A percentile compares a stretch with the other conserved stretches of the same genome.
These are phyloP conservation scores for Eucalyptus cloeziana DNA, from an alignment of 345 rosid genomes.

Conservation along the genomic window DNA sequence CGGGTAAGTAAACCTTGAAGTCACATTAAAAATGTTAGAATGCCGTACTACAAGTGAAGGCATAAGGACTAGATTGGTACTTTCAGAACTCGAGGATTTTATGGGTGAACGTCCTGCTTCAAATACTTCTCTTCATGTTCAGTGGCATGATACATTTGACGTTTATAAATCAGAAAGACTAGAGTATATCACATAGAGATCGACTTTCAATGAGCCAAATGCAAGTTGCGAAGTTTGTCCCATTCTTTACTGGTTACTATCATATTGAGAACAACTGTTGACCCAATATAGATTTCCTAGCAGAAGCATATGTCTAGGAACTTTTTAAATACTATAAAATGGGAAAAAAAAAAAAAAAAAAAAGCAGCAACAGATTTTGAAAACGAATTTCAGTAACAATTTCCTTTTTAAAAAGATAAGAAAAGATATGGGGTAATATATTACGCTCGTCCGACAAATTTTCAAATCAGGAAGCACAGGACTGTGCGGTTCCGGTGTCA, in stretches of 20 bases:
- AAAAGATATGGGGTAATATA: neutral
- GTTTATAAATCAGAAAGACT: neutral
- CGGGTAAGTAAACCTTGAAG: neutral
- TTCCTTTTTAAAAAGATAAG: neutral
- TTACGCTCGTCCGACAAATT: neutral
- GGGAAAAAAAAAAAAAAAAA: neutral
- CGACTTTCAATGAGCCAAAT: neutral
- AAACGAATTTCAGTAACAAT: neutral
- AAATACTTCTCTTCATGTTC: neutral
- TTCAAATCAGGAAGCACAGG: neutral
- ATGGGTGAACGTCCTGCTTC: neutral
- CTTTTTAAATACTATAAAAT: neutral
- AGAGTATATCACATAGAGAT: neutral
- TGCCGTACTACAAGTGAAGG: neutral
- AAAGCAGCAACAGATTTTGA: neutral
- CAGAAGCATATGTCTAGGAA: neutral
- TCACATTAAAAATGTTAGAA: neutral
- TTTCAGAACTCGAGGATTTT: neutral
- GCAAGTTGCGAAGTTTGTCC: neutral
- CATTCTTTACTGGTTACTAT: neutral
- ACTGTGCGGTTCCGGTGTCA: neutral
- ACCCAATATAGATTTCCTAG: neutral
- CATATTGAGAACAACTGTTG: neutral
- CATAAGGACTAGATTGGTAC: neutral
- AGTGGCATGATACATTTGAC: neutral